These are phyloP conservation scores for Chlamydomonas sphaeroides DNA, from an alignment of 139 green algal genomes.

Conservation along the genomic window DNA sequence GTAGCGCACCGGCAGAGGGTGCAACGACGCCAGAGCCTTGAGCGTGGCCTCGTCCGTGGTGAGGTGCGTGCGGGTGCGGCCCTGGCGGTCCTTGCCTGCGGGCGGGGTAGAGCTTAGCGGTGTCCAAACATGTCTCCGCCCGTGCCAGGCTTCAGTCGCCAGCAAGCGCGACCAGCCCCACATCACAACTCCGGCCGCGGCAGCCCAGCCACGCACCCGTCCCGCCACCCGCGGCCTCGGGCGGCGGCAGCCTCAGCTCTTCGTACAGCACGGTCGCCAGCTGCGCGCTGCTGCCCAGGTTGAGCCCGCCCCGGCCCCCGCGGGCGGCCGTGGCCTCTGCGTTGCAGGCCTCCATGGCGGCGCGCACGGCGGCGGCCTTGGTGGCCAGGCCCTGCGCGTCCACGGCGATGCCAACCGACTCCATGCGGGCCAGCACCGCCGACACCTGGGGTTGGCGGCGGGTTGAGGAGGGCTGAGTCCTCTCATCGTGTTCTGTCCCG, in stretches of 20 bases:
- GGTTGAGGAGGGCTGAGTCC: too few relatives aligned
- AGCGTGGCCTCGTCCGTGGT: constrained; percentile 66
- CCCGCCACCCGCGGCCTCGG: constrained; percentile 2
- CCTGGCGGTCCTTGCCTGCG: constrained; percentile 12
- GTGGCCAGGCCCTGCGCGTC: not conserved
- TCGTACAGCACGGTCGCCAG: constrained; percentile 70
- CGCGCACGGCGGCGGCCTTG: not conserved
- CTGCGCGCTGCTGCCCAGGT: constrained; percentile 62
- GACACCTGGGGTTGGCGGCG: not conserved
- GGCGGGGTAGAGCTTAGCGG: too few relatives aligned
- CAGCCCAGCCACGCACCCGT: not conserved
- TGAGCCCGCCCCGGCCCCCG: constrained; percentile 57
- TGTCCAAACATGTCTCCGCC: too few relatives aligned
- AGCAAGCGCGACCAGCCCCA: too few relatives aligned
- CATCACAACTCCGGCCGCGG: too few relatives aligned
- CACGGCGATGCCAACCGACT: constrained; percentile 44
- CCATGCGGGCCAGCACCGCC: constrained; percentile 47
- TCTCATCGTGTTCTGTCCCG: too few relatives aligned
- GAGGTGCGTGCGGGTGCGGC: constrained; percentile 48
- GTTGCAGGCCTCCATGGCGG: not conserved
- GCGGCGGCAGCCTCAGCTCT: constrained; percentile 50
- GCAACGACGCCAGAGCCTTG: constrained; percentile 47
- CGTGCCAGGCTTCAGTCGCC: too few relatives aligned
- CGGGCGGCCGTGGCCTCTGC: not conserved
- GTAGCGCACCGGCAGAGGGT: constrained; percentile 58